A percentile compares a stretch with the other conserved stretches of the same genome.
phyloP scores from a whole-genome alignment of 2,329 filamentous ascomycete genomes.

The Helotiales sp. region DNA sequence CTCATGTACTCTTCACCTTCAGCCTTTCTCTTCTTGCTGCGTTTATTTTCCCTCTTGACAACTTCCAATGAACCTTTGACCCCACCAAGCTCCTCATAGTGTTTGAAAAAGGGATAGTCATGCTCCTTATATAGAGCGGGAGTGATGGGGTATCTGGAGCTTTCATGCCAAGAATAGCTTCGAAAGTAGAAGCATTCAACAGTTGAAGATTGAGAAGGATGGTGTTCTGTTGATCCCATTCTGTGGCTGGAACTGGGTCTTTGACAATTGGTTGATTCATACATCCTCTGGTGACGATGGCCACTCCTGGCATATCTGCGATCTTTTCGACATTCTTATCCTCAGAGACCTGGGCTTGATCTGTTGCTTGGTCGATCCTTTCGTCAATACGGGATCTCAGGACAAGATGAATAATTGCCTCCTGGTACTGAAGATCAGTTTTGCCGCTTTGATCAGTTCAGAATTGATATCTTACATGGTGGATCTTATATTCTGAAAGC shows the following conservation, averaged over 20 bases:
- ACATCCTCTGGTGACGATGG: constrained; percentile 47
- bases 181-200: constrained; percentile 46
- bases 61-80: constrained; percentile 18
- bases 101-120: constrained; percentile 47
- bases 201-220: constrained; percentile 48
- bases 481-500: neutral
- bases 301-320: constrained; percentile 13
- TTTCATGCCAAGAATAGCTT: constrained; percentile 43
- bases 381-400: neutral
- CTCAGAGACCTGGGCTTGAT: neutral
- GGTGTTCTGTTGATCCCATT: constrained; percentile 42
- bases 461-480: no score
- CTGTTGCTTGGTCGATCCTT: neutral
- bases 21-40: neutral
- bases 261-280: constrained; percentile 48
- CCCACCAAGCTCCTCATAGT: constrained; percentile 27
- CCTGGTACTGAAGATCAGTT: neutral
- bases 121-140: constrained; percentile 43
- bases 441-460: no score
- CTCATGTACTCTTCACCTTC: neutral
- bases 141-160: constrained; percentile 46
- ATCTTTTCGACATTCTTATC: neutral
- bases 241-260: constrained; percentile 38
- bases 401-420: neutral
- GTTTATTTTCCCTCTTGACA: constrained; percentile 5